Percentiles rank a stretch among this genome's conserved stretches.
phyloP scores from a whole-genome alignment of 2,329 filamentous ascomycete species.

The Ceratocystis colombiana region DNA sequence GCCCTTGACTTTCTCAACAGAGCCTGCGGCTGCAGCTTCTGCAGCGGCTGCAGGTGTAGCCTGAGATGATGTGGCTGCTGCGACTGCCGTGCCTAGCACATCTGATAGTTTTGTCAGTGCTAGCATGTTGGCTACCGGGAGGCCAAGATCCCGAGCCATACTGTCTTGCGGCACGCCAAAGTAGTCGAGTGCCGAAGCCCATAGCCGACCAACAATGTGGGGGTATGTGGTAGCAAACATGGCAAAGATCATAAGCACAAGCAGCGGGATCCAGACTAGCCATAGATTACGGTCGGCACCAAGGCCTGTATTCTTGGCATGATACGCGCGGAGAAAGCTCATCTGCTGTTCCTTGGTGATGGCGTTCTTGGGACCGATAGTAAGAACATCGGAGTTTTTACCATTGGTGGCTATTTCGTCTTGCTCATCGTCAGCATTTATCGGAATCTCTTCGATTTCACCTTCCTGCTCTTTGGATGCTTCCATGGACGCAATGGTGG shows the following conservation, averaged over 20 bases:
- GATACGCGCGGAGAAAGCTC: conserved; percentile 50
- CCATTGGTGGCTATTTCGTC: neutral
- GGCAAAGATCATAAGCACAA: conserved; percentile 35
- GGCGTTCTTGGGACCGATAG: conserved; percentile 52
- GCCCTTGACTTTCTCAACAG: neutral
- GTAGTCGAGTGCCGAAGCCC: conserved; percentile 18
- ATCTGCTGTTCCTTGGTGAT: conserved; percentile 58
- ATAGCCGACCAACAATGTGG: conserved; percentile 30
- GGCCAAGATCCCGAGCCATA: conserved; percentile 25
- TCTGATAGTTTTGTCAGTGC: conserved; percentile 23
- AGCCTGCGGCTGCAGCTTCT: neutral
- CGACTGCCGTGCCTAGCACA: conserved; percentile 23
- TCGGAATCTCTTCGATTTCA: conserved; percentile 39
- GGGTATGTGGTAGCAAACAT: conserved; percentile 38
- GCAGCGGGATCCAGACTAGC: conserved; percentile 50
- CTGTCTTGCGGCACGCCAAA: conserved; percentile 26
- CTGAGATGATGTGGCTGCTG: conserved; percentile 20
- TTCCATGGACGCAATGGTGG: conserved; percentile 38
- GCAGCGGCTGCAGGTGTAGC: conserved; percentile 16
- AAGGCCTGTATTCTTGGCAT: conserved; percentile 52
- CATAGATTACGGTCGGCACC: conserved; percentile 56
- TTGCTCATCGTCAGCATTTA: conserved; percentile 36
- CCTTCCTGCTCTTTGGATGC: neutral
- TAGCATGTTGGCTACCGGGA: conserved; percentile 24
- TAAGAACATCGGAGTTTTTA: conserved; percentile 39